These are phyloP conservation scores for Leishmania tarentolae DNA, from an alignment of 208 protist genomes.

Conservation along the genomic window DNA sequence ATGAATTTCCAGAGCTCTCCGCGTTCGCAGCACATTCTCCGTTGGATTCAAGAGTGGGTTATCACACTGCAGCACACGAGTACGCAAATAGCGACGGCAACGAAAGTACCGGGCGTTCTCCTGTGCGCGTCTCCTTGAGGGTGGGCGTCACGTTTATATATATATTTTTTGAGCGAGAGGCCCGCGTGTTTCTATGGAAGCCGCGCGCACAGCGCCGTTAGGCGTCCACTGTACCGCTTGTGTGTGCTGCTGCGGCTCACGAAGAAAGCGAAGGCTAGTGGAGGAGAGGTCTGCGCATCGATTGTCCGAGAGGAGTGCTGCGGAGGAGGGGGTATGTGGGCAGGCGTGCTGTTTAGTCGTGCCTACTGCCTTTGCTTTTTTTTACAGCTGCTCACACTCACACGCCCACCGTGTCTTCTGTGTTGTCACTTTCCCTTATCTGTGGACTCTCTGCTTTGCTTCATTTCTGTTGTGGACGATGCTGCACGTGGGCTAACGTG, in stretches of 20 bases:
- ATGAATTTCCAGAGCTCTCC: background rate
- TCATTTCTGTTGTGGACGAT: background rate
- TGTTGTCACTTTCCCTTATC: background rate
- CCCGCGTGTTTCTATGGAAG: background rate
- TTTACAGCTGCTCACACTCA: background rate
- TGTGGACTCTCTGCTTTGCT: background rate
- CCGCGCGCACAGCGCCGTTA: background rate
- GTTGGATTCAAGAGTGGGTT: background rate
- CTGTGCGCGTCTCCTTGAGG: background rate
- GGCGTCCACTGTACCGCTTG: background rate
- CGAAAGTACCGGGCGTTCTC: background rate
- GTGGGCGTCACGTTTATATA: no score
- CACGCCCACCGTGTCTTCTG: conserved; percentile 4
- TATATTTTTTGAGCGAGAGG: background rate
- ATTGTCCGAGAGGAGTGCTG: background rate
- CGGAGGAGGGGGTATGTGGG: background rate
- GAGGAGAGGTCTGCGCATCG: background rate
- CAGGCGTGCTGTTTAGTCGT: background rate
- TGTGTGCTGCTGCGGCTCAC: background rate
- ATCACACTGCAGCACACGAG: background rate
- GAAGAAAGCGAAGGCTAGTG: background rate
- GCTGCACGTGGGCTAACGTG: background rate
- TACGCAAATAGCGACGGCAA: background rate
- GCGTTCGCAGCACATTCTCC: background rate
- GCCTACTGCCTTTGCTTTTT: background rate